These are phyloP conservation scores for Didymosphaeria variabile DNA, from an alignment of 2,329 filamentous ascomycete genomes.

Conservation along the genomic window DNA sequence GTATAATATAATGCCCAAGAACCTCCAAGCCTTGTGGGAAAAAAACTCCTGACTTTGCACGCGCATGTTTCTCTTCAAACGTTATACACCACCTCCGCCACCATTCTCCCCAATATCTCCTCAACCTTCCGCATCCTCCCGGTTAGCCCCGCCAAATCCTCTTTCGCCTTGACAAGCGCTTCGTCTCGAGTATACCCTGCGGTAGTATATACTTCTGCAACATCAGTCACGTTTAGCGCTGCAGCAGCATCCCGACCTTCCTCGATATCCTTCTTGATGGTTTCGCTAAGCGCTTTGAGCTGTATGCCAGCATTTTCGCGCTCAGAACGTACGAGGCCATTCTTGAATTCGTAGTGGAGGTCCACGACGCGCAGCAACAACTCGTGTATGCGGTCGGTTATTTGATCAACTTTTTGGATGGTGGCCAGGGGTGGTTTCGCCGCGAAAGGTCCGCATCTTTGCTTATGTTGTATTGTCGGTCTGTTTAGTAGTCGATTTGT, in stretches of 20 bases:
- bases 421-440: background rate
- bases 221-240: background rate
- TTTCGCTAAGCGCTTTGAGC: background rate
- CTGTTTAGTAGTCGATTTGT: no score
- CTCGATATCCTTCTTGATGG: background rate
- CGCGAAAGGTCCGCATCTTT: background rate
- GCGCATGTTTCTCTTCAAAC: background rate
- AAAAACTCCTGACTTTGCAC: no score
- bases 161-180: slow-evolving; percentile 1
- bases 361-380: background rate
- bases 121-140: background rate
- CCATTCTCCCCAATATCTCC: background rate
- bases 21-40: no score
- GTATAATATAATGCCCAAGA: no score
- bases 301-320: background rate
- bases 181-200: slow-evolving; percentile 1
- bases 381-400: background rate
- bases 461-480: no score
- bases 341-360: background rate
- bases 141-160: background rate
- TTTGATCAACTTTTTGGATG: background rate
- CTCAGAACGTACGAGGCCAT: background rate
- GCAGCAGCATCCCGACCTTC: background rate
- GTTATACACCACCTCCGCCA: slow-evolving; percentile 1
- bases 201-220: background rate